Evolutionary conservation across 768 basidiomycete genomes (phyloP).

Genomic region (Russula earlei): DNA sequence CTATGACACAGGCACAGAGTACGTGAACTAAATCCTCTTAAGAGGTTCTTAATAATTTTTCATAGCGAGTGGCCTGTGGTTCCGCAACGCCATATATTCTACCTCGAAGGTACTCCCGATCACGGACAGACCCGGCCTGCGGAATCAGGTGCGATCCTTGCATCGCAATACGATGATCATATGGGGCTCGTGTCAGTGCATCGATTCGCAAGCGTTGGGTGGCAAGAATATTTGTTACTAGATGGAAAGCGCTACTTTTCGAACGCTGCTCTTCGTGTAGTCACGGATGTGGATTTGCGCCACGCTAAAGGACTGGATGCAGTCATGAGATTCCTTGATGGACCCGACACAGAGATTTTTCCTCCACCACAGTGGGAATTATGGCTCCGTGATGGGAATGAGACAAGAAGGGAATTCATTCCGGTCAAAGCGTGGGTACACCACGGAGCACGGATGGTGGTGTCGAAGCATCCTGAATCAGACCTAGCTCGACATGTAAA

Average conservation of each 20-base stretch:
- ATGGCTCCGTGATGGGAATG: slow-evolving; percentile 46
- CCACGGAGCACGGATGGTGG: slow-evolving; percentile 47
- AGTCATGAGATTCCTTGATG: slow-evolving; percentile 37
- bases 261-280: slow-evolving; percentile 49
- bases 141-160: slow-evolving; percentile 13
- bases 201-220: too few relatives aligned
- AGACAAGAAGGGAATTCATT: slow-evolving; percentile 27
- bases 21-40: slow-evolving; percentile 13
- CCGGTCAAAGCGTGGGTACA: slow-evolving; percentile 52
- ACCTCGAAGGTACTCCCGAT: slow-evolving; percentile 16
- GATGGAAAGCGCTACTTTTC: slow-evolving; percentile 62
- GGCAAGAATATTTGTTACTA: slow-evolving; percentile 66
- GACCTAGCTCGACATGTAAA: too few relatives aligned
- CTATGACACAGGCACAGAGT: slow-evolving; percentile 22
- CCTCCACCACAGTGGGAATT: slow-evolving; percentile 41
- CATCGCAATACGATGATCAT: slow-evolving; percentile 19
- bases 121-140: slow-evolving; percentile 7
- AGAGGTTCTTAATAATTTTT: not conserved
- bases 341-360: slow-evolving; percentile 27
- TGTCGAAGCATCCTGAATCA: slow-evolving; percentile 22
- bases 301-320: slow-evolving; percentile 39
- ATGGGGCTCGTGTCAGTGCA: slow-evolving; percentile 20
- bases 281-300: slow-evolving; percentile 62
- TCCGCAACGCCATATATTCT: slow-evolving; percentile 31
- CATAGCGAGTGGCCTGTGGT: slow-evolving; percentile 50